Percentiles rank a stretch among this genome's conserved stretches.
Conservation (phyloP, 148 eudicot genomes). For the Heliosperma pusillum region DNA sequence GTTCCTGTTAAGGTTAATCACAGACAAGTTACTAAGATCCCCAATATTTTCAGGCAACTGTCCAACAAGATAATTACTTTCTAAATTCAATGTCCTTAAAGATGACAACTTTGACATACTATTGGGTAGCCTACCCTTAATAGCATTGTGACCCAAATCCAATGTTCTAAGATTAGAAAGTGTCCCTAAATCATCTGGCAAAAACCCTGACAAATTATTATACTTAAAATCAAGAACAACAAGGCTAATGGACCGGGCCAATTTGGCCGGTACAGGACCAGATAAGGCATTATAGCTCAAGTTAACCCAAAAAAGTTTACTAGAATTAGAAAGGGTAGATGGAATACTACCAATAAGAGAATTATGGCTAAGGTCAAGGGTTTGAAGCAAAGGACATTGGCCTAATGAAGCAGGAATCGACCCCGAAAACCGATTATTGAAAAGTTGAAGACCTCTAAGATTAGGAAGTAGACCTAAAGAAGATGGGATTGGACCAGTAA, state of each 20-base stretch:
- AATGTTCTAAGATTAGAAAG: slow-evolving; percentile 43
- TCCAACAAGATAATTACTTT: slow-evolving; percentile 33
- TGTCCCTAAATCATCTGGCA: slow-evolving; percentile 46
- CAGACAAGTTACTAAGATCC: slow-evolving; percentile 37
- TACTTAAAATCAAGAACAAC: slow-evolving; percentile 46
- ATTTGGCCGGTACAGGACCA: slow-evolving; percentile 52
- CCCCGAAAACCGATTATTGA: slow-evolving; percentile 62
- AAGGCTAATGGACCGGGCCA: slow-evolving; percentile 42
- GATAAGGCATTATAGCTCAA: slow-evolving; percentile 60
- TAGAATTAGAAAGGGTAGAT: slow-evolving; percentile 45
- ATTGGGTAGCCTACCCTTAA: slow-evolving; percentile 60
- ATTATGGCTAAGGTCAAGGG: slow-evolving; percentile 64
- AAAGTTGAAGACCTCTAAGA: slow-evolving; percentile 76
- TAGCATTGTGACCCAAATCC: slow-evolving; percentile 52
- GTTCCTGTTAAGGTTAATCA: slow-evolving; percentile 52
- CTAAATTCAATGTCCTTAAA: slow-evolving; percentile 38
- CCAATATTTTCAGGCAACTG: slow-evolving; percentile 34
- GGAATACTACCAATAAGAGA: slow-evolving; percentile 56
- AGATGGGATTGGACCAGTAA: slow-evolving; percentile 61
- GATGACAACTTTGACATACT: slow-evolving; percentile 44
- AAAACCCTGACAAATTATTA: slow-evolving; percentile 55
- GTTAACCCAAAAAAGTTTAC: slow-evolving; percentile 64
- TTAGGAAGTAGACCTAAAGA: slow-evolving; percentile 61
- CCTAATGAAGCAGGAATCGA: slow-evolving; percentile 69
- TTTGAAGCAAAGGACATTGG: slow-evolving; percentile 52